Base-by-base conservation (phyloP, 768 basidiomycete genomes). In the Suillus cothurnatus region DNA sequence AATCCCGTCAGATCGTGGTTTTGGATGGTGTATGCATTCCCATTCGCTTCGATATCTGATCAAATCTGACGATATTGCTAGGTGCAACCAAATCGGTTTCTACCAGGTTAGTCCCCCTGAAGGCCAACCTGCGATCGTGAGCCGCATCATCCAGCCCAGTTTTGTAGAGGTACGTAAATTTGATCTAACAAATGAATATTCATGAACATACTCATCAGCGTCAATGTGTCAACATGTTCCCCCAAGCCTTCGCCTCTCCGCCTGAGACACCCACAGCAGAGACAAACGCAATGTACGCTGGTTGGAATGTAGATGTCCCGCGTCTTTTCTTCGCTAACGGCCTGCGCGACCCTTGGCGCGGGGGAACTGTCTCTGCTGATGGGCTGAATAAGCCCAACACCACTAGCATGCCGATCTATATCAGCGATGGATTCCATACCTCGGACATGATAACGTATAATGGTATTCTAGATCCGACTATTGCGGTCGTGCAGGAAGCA, bases 241-340 rank as follows among this genome's bases (percentile, higher is more conserved):
- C 88, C 0, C 79, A 80, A 6, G 84, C 82, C 11, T 91, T 88
- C 79, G 74, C 81, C 6, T 71, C 70, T 1, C 78, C 83, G 0
- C 85, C 85, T 2, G 73, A 72, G 2, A 84, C 86, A 0, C 74
- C 84, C 19, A 80, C 78, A 0, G 70, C 66, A 0, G 68, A 69
- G 19, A 86, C 85, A 6, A 85, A 91, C 70, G 41, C 32, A 1
- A 76, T 75, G n/a, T 91, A 89, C 73, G 72, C 78, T 11, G 90
- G 90, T 5, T 92, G 90, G 89, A 76, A 86, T 69, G 85, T 89
- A 26, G 73, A 80, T 41, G 76, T 85, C 36, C 77, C 86, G 32
- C 81, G 83, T 31, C 77, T 91, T 0, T 89, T 91, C 81, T 91
- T 90, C 67, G 87, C 87, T 41, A 91, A 88, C 61, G 90, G 88